Percentiles rank a stretch among this genome's conserved stretches.
Evolutionary conservation across 306 rosid species (phyloP).

Genomic region (Dalbergia oliveri): DNA sequence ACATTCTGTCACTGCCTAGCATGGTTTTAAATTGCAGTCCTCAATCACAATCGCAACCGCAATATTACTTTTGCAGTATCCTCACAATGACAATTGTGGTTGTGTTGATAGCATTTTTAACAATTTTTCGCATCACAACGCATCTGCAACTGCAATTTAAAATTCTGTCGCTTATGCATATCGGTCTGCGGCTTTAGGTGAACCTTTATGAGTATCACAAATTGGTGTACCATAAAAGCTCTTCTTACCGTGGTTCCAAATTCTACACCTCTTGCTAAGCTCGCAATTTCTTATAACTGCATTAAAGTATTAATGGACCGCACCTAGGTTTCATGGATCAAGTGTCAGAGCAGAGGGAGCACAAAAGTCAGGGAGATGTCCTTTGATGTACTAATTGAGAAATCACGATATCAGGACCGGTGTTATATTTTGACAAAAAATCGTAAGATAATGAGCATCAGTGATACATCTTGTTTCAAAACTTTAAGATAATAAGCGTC

Average conservation of each 20-base stretch:
- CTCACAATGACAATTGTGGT: no score
- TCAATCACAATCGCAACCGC: no score
- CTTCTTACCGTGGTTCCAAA: not conserved
- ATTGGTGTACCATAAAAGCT: not conserved
- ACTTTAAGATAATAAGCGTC: no score
- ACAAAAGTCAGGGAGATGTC: not conserved
- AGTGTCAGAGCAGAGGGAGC: not conserved
- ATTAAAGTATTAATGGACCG: not conserved
- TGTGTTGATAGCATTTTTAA: no score
- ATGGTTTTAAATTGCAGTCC: no score
- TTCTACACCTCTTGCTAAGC: not conserved
- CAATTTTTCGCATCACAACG: no score
- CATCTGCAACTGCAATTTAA: no score
- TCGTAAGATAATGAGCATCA: no score
- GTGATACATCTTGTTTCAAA: not conserved
- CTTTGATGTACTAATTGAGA: no score
- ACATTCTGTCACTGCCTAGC: not conserved
- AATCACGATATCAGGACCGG: no score
- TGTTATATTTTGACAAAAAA: not conserved
- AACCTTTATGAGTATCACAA: slow-evolving; percentile 6
- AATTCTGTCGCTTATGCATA: not conserved
- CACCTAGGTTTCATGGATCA: not conserved
- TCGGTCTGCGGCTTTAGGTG: not conserved
- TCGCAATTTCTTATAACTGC: not conserved
- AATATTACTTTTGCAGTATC: no score